A percentile compares a stretch with the other conserved stretches of the same genome.
phyloP scores from a whole-genome alignment of 1,139 yeast genomes.

The Magnusiomyces magnusii region DNA sequence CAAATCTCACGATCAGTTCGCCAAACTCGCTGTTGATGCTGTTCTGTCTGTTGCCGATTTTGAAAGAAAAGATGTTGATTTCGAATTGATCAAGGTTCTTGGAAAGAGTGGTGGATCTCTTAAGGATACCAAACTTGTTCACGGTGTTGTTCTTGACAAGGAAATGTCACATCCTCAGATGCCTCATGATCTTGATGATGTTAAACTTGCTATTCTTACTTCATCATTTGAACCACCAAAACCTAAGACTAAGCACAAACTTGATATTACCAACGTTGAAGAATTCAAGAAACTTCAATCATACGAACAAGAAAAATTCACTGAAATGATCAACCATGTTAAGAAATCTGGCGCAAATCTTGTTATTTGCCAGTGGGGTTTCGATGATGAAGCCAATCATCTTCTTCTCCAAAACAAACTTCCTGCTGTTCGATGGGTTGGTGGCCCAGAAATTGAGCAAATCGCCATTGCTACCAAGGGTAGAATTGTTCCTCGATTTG shows the following conservation, averaged over 20 bases:
- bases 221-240: conserved; percentile 99
- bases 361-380: conserved; percentile 99
- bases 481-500: conserved; percentile 94
- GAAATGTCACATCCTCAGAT: conserved; percentile 98
- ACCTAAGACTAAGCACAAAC: conserved; percentile 97
- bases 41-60: conserved; percentile 89
- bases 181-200: conserved; percentile 76
- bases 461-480: conserved; percentile 98
- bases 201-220: conserved; percentile 87
- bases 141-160: conserved; percentile 90
- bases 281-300: conserved; percentile 86
- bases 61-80: conserved; percentile 90
- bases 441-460: conserved; percentile 93
- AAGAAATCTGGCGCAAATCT: conserved; percentile 91
- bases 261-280: conserved; percentile 85
- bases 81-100: conserved; percentile 90
- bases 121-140: conserved; percentile 74
- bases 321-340: conserved; percentile 81
- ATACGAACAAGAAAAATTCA: conserved; percentile 86
- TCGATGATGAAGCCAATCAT: conserved; percentile 98
- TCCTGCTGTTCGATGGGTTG: conserved; percentile 99
- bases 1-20: conserved; percentile 87
- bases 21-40: conserved; percentile 96
- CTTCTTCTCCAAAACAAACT: conserved; percentile 75
- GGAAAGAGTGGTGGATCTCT: conserved; percentile 94